Evolutionary conservation across 805 yeast species (phyloP), one percentile per base, ranked within the genome.

Genomic region (Ogataea populi-albae): DNA sequence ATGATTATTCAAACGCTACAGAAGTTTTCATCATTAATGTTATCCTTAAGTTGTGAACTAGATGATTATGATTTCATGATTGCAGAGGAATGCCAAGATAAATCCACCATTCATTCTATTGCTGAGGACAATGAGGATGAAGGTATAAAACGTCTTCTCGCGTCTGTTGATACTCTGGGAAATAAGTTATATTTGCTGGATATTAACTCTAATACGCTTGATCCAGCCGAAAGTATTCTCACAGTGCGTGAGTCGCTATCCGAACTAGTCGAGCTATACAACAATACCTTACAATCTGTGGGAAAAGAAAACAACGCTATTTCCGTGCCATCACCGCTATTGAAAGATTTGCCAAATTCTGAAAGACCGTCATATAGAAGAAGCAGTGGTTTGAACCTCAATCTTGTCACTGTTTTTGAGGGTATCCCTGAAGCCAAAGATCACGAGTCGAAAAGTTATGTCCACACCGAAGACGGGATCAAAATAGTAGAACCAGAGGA

Each of bases 351-450:
- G 11, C 37, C 35, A 5, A 23, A 29, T 2, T 18, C 19, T 22
- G 37, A 28, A 16, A 18, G 22, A 17, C 29, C 45, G 2, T 40
- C 47, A 16, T 45, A 44, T 21, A 38, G 63, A 26, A 40, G 47
- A 17, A 54, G 61, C 32, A 58, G 59, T 38, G 64, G 64, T 2
- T 40, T 57, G 18, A 50, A 49, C 18, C 49, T 59, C 38, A 54
- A 56, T 27, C 35, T 59, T 23, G 45, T 59, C 23, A 44, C 47
- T 2, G 50, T 44, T 12, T 41, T 42, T 23, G 45, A 44, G 35
- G 50, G 46, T 19, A 36, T 25, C 8, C 11, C 38, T 3, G 38
- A 20, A 5, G 8, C 27, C n/a, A 16, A 23, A 10, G 26, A 22
- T 11, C n/a, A 28, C 10, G 43, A 34, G 15, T 16, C 23, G 8